A percentile compares a stretch with the other conserved stretches of the same genome.
phyloP scores from a whole-genome alignment of 2,329 filamentous ascomycete genomes.

The Byssochlamys sp. region DNA sequence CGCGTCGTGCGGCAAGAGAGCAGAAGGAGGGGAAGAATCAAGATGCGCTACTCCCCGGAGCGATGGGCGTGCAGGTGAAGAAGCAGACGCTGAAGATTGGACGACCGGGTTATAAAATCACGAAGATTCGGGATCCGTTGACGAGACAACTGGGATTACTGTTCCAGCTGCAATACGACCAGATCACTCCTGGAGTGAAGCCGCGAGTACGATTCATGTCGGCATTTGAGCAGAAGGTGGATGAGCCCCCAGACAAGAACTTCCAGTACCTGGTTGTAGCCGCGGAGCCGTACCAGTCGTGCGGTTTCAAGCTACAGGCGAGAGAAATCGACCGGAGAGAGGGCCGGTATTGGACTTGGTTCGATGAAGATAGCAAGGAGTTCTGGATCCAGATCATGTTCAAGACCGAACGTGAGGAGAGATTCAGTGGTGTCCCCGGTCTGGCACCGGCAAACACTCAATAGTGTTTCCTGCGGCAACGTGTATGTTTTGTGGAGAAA shows the following conservation, averaged over 20 bases:
- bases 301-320: slow-evolving; percentile 89
- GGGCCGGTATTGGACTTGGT: slow-evolving; percentile 85
- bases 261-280: slow-evolving; percentile 93
- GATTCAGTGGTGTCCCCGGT: slow-evolving; percentile 61
- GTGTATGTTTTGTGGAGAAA: neutral
- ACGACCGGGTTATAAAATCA: slow-evolving; percentile 92
- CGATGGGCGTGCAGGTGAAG: slow-evolving; percentile 67
- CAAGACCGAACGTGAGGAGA: slow-evolving; percentile 93
- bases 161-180: slow-evolving; percentile 94
- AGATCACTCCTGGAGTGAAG: slow-evolving; percentile 64
- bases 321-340: slow-evolving; percentile 84
- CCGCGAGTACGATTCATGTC: slow-evolving; percentile 95
- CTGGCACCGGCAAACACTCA: slow-evolving; percentile 42
- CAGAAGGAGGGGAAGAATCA: slow-evolving; percentile 70
- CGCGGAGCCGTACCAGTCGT: slow-evolving; percentile 95
- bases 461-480: slow-evolving; percentile 5
- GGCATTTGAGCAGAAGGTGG: slow-evolving; percentile 88
- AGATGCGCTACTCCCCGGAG: slow-evolving; percentile 59
- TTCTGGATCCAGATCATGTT: slow-evolving; percentile 98
- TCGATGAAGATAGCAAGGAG: slow-evolving; percentile 89
- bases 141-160: slow-evolving; percentile 80
- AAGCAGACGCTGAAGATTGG: slow-evolving; percentile 90
- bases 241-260: slow-evolving; percentile 80
- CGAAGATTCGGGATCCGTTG: slow-evolving; percentile 81
- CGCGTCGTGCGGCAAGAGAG: slow-evolving; percentile 87